A percentile compares a stretch with the other conserved stretches of the same genome.
Evolutionary conservation across 441 rosid genomes (phyloP).

Genomic region (Mallotus repandus): DNA sequence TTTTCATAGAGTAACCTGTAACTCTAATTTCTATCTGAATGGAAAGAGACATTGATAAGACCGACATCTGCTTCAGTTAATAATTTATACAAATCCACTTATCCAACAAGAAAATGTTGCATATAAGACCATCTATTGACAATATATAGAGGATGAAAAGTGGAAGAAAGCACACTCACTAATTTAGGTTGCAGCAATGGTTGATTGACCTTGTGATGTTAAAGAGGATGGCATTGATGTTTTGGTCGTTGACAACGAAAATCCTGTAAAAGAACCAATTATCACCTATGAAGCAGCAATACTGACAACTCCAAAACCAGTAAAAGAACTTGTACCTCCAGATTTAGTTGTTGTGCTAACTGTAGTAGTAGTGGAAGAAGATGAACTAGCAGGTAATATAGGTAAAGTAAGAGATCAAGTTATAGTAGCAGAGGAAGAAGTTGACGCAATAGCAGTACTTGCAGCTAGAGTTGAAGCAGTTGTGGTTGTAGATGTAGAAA

Average conservation of each 20-base stretch:
- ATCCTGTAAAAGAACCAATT: slow-evolving; percentile 53
- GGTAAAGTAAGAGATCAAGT: slow-evolving; percentile 41
- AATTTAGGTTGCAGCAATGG: slow-evolving; percentile 40
- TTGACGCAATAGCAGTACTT: slow-evolving; percentile 21
- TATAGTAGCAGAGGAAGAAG: slow-evolving; percentile 35
- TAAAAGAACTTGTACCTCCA: slow-evolving; percentile 45
- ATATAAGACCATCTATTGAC: no score
- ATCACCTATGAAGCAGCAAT: slow-evolving; percentile 47
- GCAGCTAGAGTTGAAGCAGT: slow-evolving; percentile 53
- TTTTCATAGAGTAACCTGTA: neutral
- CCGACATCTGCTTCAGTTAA: no score
- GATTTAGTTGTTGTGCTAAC: slow-evolving; percentile 29
- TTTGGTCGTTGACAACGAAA: slow-evolving; percentile 46
- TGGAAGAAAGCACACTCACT: slow-evolving; percentile 38
- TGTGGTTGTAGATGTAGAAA: no score
- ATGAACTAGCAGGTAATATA: slow-evolving; percentile 40
- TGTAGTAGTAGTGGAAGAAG: slow-evolving; percentile 31
- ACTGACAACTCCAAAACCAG: slow-evolving; percentile 45
- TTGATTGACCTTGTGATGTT: no score
- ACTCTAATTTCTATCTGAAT: no score
- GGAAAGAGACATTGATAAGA: no score
- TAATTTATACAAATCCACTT: no score
- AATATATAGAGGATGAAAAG: no score
- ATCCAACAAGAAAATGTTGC: no score
- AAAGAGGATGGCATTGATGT: slow-evolving; percentile 36